Conservation (phyloP, 805 yeast genomes). For the Sugiyamaella lignohabitans region DNA sequence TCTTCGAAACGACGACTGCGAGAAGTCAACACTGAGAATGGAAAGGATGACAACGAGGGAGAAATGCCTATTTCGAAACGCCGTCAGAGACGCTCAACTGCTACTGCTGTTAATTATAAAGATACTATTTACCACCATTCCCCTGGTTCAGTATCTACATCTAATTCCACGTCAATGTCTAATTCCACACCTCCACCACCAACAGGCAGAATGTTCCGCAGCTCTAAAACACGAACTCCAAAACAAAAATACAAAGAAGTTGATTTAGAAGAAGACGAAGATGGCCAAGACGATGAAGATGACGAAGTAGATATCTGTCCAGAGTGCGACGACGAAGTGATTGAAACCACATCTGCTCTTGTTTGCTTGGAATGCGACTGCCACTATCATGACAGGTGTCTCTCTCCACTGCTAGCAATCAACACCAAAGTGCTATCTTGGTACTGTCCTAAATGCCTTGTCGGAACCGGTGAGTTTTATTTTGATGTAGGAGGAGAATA, state of each 20-base stretch:
- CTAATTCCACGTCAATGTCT: too few relatives aligned
- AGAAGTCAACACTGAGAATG: too few relatives aligned
- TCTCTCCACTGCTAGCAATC: conserved; percentile 47
- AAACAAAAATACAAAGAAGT: conserved; percentile 1
- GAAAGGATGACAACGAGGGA: conserved; percentile 5
- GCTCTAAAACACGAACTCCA: not conserved
- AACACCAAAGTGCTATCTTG: conserved; percentile 54
- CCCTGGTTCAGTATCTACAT: too few relatives aligned
- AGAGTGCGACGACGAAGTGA: not conserved
- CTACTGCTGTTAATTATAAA: too few relatives aligned
- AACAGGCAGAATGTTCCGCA: not conserved
- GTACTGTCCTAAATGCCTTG: conserved; percentile 79
- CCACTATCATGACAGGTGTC: conserved; percentile 60
- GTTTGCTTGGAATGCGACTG: conserved; percentile 69
- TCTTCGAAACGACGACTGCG: too few relatives aligned
- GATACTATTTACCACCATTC: too few relatives aligned
- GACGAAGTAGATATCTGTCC: conserved; percentile 4
- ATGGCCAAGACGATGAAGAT: conserved; percentile 9
- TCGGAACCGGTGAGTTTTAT: conserved; percentile 83
- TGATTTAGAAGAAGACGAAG: conserved; percentile 8
- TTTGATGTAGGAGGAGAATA: conserved; percentile 65
- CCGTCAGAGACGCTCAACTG: too few relatives aligned
- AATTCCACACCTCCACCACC: too few relatives aligned
- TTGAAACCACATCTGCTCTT: conserved; percentile 12
- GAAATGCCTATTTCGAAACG: not conserved